Evolutionary conservation across 2,329 filamentous ascomycete species (phyloP).

Genomic region (Akanthomyces uredinophilus): DNA sequence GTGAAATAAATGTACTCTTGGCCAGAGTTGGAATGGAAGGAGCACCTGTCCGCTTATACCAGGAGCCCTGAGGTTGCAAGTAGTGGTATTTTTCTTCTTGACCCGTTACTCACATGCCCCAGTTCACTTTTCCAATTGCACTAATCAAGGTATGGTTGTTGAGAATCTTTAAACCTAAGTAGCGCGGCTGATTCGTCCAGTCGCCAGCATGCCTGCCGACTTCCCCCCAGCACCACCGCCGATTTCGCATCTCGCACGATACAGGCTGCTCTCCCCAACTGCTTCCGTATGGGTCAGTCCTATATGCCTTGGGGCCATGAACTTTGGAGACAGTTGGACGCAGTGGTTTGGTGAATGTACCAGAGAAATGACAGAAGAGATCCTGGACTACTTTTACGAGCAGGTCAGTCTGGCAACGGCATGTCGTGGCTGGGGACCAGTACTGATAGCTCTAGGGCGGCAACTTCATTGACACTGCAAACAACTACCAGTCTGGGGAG

Average conservation of each 20-base stretch:
- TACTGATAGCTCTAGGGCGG: conserved; percentile 31
- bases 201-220: conserved; percentile 9
- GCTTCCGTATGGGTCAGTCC: conserved; percentile 64
- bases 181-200: background rate
- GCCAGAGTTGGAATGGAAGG: background rate
- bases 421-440: background rate
- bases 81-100: background rate
- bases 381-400: conserved; percentile 62
- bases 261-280: conserved; percentile 60
- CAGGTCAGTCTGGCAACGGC: conserved; percentile 33
- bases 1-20: background rate
- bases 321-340: conserved; percentile 54
- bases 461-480: conserved; percentile 70
- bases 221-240: conserved; percentile 42
- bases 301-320: conserved; percentile 60
- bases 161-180: background rate
- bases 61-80: too few relatives aligned
- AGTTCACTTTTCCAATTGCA: background rate
- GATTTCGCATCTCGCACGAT: conserved; percentile 57
- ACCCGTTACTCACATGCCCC: too few relatives aligned
- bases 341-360: conserved; percentile 58
- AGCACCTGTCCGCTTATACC: background rate
- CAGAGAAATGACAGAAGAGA: conserved; percentile 55
- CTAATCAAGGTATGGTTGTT: background rate
- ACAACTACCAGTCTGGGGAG: conserved; percentile 61